Percentiles rank a stretch among this genome's conserved stretches.
Conservation (phyloP, 495 filamentous ascomycete species). For the Sordaria brevicollis region DNA sequence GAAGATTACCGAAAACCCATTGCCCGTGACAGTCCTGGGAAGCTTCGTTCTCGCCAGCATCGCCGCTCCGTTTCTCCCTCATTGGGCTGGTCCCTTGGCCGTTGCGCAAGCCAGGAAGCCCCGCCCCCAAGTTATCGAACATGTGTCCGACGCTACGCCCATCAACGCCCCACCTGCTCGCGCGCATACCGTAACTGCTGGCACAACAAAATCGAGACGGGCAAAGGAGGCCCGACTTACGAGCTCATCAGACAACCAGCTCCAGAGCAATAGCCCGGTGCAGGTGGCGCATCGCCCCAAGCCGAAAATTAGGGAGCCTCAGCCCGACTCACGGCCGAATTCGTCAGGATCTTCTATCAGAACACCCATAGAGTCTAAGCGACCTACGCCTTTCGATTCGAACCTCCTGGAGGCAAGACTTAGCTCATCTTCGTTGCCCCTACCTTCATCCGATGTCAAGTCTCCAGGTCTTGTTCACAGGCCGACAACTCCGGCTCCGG, state of each 20-base stretch:
- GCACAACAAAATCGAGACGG: conserved; percentile 34
- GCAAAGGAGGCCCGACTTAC: conserved; percentile 31
- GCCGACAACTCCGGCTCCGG: conserved; percentile 40
- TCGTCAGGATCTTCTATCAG: conserved; percentile 7
- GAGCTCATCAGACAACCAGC: conserved; percentile 28
- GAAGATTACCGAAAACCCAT: conserved; percentile 62
- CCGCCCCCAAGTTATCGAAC: conserved; percentile 31
- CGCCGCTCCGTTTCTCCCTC: conserved; percentile 40
- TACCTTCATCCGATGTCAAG: conserved; percentile 30
- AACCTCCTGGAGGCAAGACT: conserved; percentile 45
- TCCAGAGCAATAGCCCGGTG: conserved; percentile 1
- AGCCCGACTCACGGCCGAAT: conserved; percentile 9
- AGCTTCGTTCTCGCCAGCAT: conserved; percentile 61
- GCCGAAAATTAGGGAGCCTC: conserved; percentile 6
- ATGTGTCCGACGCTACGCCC: conserved; percentile 31
- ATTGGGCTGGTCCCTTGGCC: conserved; percentile 59
- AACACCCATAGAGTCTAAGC: not conserved
- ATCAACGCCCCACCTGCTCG: conserved; percentile 43
- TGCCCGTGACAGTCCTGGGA: conserved; percentile 60
- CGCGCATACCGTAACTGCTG: conserved; percentile 51
- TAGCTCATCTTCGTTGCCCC: not conserved
- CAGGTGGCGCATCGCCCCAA: conserved; percentile 19
- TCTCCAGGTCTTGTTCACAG: conserved; percentile 34
- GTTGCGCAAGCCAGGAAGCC: conserved; percentile 65
- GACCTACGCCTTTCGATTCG: conserved; percentile 1